Evolutionary conservation across 331 rosid genomes (phyloP), one percentile per base, ranked within the genome.

Genomic region (Cydonia oblonga): DNA sequence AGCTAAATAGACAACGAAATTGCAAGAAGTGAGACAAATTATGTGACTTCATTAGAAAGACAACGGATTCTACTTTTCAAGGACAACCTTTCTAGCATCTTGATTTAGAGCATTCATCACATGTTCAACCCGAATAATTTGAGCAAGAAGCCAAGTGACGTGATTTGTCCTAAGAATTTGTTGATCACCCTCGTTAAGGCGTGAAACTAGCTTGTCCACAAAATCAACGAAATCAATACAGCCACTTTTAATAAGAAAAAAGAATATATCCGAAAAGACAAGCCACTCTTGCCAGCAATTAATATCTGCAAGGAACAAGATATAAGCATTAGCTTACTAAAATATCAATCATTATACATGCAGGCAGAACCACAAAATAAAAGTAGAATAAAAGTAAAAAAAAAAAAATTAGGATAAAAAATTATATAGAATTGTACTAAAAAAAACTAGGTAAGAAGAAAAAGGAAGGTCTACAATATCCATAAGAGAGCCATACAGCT

Each of bases 201-300:
- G 96, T 69, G 85, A 87, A 76, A 84, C 91, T 76, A 91, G 87
- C 88, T 91, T 95, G 88, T 89, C 96, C 88, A 95, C 99, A 81
- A 95, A 89, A 76, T 91, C 96, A 54, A 87, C 96, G 81, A 95
- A 95, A 85, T 95, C 96, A 74, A 95, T 86, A 79, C 97, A 95
- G 72, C 97, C 96, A 70, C 91, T 95, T 87, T 95, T 95, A 62
- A 87, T 89, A 57, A 95, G 92, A 82, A 95, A 91, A 79, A 51
- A 88, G 82, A 91, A 95, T 65, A 91, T 84, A 84, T 95, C 99
- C 9, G 99, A 80, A 87, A 95, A 91, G 84, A 91, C 90, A 72
- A 92, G 91, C 99, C 99, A 95, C 66, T 95, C 96, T 84, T 89
- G 97, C 99, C 99, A 95, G 90, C 97, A 91, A 84, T 91, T 91